Base-by-base conservation (phyloP, 1,139 yeast species). In the Suhomyces chickasaworum region DNA sequence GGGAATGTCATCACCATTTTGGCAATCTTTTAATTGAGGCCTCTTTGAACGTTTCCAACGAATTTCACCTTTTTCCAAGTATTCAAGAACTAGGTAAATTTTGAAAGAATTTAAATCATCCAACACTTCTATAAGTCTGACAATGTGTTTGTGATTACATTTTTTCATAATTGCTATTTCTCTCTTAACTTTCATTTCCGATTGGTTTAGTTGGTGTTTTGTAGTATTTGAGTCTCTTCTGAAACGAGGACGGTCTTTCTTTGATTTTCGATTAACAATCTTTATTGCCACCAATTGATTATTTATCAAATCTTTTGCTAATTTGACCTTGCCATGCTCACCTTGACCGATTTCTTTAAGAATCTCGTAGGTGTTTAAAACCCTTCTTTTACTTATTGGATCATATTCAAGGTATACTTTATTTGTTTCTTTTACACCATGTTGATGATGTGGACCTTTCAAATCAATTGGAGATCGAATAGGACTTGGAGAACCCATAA, bases 81-180 rank as follows among this genome's bases (percentile, higher is more conserved):
- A 95, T 63, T 95, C 99, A 46, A 95, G 73, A 10, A 95, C 96
- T 54, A 95, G 66, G 61, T 91, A 95, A 31, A 95, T 91, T 60
- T 95, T 95, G 55, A 89, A 80, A 37, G 95, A 85, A 51, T 78
- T 80, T 21, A 78, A 72, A 66, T 95, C 98, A 70, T 95, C 99
- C 53, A 95, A 73, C 4, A 95, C 98, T 64, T 95, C 99, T 43
- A 82, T 75, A 47, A 95, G 70, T 58, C 81, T 81, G 13, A 95
- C 98, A 22, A 95, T 91, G 64, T 95, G 91, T 47, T 90, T 91
- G 65, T 95, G 97, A 54, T 80, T 75, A 65, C 97, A 89, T 65
- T 89, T 90, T 62, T 93, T 93, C 90, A 95, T 87, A 51, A 95
- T 95, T 18, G 98, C 97, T 48, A 95, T 89, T 66, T 95, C 99